phyloP scores from a whole-genome alignment of 2,329 filamentous ascomycete species.

The Hypomyces rosellus region DNA sequence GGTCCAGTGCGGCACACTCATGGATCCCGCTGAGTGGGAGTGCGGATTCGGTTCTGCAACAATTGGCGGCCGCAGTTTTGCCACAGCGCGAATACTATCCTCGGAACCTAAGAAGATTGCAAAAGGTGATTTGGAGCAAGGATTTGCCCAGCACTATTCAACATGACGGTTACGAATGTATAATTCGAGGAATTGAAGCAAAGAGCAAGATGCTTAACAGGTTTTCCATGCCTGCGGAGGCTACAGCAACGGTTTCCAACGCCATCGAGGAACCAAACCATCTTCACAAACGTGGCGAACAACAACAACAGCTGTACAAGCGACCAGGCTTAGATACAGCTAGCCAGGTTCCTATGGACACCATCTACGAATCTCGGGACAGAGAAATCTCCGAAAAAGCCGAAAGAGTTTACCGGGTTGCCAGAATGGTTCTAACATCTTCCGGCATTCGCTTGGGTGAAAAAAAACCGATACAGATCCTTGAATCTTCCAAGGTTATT shows the following conservation, averaged over 20 bases:
- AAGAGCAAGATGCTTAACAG: background rate
- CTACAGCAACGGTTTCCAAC: background rate
- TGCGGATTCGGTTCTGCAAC: constrained; percentile 4
- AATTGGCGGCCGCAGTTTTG: constrained; percentile 17
- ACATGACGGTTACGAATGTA: constrained; percentile 23
- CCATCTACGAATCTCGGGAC: background rate
- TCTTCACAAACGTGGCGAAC: background rate
- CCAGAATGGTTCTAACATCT: background rate
- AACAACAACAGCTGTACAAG: constrained; percentile 2
- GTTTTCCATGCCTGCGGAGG: constrained; percentile 1
- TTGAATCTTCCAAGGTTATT: background rate
- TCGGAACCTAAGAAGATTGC: constrained; percentile 23
- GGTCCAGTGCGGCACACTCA: constrained; percentile 44
- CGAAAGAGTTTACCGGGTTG: background rate
- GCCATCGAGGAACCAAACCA: background rate
- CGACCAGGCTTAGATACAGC: background rate
- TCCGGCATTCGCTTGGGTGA: background rate
- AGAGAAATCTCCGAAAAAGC: background rate
- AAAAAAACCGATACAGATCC: background rate
- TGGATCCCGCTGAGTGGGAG: constrained; percentile 31
- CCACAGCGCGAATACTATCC: constrained; percentile 33
- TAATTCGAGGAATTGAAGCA: background rate
- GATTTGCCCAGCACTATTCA: constrained; percentile 29
- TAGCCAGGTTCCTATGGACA: fast-evolving
- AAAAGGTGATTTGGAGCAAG: constrained; percentile 28